A percentile compares a stretch with the other conserved stretches of the same genome.
Evolutionary conservation across 768 basidiomycete species (phyloP).

Genomic region (Rhizopogon salebrosus): DNA sequence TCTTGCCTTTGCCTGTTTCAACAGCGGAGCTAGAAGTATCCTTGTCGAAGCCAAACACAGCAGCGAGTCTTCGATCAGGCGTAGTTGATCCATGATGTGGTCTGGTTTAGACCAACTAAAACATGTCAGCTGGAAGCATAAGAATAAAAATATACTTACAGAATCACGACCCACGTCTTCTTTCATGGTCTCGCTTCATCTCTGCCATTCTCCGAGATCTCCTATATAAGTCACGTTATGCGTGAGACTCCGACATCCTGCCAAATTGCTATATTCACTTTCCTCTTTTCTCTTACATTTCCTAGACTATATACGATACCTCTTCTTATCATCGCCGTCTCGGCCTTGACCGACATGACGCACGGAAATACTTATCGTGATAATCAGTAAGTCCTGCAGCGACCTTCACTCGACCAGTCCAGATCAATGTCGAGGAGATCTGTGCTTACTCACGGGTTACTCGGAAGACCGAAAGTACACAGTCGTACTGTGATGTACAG

Average conservation of each 20-base stretch:
- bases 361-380: background rate
- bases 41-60: too few species aligned
- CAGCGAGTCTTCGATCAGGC: too few species aligned
- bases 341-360: slow-evolving; percentile 10
- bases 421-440: background rate
- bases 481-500: background rate
- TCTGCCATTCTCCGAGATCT: too few species aligned
- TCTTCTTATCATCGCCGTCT: slow-evolving; percentile 14
- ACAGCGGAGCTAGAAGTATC: too few species aligned
- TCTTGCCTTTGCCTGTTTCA: too few species aligned
- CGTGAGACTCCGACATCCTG: too few species aligned
- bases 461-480: background rate
- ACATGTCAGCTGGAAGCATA: too few species aligned
- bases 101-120: too few species aligned
- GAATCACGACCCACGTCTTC: too few species aligned
- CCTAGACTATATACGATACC: slow-evolving; percentile 12
- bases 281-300: background rate
- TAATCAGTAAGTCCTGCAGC: background rate
- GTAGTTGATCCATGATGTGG: too few species aligned
- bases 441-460: background rate
- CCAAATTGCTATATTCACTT: slow-evolving; percentile 11
- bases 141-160: too few species aligned
- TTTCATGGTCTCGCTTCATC: slow-evolving; percentile 2
- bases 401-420: background rate
- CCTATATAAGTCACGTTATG: too few species aligned